Percentiles rank a stretch among this genome's conserved stretches.
Conservation (phyloP, 805 yeast genomes). For the Ogataea chonburiensis region DNA sequence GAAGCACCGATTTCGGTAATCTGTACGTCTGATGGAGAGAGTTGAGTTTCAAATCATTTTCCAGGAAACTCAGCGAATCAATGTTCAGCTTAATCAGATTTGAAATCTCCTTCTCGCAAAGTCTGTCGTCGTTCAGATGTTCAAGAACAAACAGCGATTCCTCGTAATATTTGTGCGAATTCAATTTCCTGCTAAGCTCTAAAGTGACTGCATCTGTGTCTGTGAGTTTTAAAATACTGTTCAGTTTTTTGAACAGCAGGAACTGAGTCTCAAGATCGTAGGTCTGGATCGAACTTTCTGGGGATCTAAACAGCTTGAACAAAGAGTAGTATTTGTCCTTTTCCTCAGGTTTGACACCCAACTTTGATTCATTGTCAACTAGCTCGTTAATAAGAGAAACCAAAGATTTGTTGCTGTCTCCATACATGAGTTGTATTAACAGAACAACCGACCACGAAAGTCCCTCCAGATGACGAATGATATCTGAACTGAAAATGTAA, state of each 20-base stretch:
- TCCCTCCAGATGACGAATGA: slow-evolving; percentile 39
- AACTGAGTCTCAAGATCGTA: slow-evolving; percentile 27
- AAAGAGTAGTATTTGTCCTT: slow-evolving; percentile 18
- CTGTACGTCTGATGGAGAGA: slow-evolving; percentile 40
- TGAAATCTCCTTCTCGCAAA: slow-evolving; percentile 43
- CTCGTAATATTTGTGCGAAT: slow-evolving; percentile 44
- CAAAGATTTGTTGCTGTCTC: slow-evolving; percentile 42
- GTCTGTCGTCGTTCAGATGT: slow-evolving; percentile 50
- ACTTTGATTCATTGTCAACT: slow-evolving; percentile 9
- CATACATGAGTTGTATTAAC: slow-evolving; percentile 62
- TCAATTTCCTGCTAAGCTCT: slow-evolving; percentile 52
- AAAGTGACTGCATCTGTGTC: slow-evolving; percentile 23
- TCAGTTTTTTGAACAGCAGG: slow-evolving; percentile 26
- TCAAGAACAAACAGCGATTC: slow-evolving; percentile 65
- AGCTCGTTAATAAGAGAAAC: slow-evolving; percentile 33
- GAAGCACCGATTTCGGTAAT: slow-evolving; percentile 48
- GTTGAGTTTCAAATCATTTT: slow-evolving; percentile 32
- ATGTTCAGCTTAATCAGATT: slow-evolving; percentile 37
- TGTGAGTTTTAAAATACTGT: slow-evolving; percentile 20
- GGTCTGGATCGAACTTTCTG: slow-evolving; percentile 11
- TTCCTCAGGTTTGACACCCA: slow-evolving; percentile 10
- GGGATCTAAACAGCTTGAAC: slow-evolving; percentile 15
- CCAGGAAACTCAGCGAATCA: slow-evolving; percentile 30
- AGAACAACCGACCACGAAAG: slow-evolving; percentile 68
- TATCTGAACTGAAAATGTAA: slow-evolving; percentile 32